Evolutionary conservation across 495 filamentous ascomycete species (phyloP).

Genomic region (Aspergillus ellipticus): DNA sequence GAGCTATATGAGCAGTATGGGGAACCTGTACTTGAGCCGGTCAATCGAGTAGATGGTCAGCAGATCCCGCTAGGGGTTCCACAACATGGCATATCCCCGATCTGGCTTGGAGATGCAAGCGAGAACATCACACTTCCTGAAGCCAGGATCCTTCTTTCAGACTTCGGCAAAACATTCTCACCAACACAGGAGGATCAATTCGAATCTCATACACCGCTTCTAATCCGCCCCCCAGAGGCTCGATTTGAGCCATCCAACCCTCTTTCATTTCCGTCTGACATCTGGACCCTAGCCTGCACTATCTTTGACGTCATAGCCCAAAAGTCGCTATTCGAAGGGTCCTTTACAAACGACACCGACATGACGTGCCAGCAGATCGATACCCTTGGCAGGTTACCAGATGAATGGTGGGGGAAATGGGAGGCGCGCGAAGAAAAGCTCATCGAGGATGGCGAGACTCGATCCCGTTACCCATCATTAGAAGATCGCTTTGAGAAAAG

Average conservation of each 20-base stretch:
- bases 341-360: conserved; percentile 24
- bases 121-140: conserved; percentile 25
- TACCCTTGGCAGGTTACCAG: conserved; percentile 26
- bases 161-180: conserved; percentile 40
- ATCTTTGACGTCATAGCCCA: conserved; percentile 31
- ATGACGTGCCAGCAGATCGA: conserved; percentile 35
- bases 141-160: conserved; percentile 33
- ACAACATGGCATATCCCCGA: conserved; percentile 17
- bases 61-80: conserved; percentile 20
- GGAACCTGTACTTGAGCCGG: conserved; percentile 23
- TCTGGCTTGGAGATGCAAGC: conserved; percentile 30
- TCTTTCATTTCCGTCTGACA: conserved; percentile 32
- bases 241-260: conserved; percentile 28
- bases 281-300: conserved; percentile 36
- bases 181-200: conserved; percentile 22
- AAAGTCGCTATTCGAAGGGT: conserved; percentile 18
- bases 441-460: conserved; percentile 17
- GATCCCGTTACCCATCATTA: conserved; percentile 9
- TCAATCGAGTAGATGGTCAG: conserved; percentile 25
- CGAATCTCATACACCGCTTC: conserved; percentile 30
- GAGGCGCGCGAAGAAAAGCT: conserved; percentile 15
- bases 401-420: conserved; percentile 31
- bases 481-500: conserved; percentile 23
- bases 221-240: conserved; percentile 29
- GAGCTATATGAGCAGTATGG: conserved; percentile 28